These are phyloP conservation scores for Fusarium albidum DNA, from an alignment of 2,329 filamentous ascomycete species.

Conservation along the genomic window DNA sequence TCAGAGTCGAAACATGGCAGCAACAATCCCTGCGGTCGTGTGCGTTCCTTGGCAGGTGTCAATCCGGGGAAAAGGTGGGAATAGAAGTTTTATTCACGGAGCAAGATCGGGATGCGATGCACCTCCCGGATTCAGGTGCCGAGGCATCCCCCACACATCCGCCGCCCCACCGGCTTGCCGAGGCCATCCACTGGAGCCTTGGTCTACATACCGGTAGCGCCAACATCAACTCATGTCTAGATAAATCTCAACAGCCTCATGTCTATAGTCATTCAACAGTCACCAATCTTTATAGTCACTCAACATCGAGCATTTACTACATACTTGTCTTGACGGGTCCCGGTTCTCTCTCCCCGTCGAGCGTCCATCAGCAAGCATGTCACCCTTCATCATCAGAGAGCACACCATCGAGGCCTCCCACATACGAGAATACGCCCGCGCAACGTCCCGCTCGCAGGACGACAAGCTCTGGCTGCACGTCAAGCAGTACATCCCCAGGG, in stretches of 20 bases:
- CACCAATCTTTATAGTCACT: no score
- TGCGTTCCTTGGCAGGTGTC: background rate
- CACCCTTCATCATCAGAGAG: slow-evolving; percentile 71
- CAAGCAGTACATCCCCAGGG: slow-evolving; percentile 86
- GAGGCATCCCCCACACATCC: slow-evolving; percentile 32
- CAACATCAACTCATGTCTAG: no score
- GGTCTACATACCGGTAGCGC: no score
- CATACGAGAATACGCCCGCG: slow-evolving; percentile 81
- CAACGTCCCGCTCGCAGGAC: slow-evolving; percentile 76
- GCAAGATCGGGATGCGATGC: slow-evolving; percentile 14
- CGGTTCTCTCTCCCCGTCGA: no score
- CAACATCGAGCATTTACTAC: no score
- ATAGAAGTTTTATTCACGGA: background rate
- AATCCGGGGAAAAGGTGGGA: background rate
- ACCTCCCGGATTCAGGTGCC: slow-evolving; percentile 33
- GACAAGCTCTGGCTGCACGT: slow-evolving; percentile 77
- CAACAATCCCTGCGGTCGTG: background rate
- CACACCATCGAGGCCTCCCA: slow-evolving; percentile 79
- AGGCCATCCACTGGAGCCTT: no score
- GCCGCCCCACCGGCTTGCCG: slow-evolving; percentile 25
- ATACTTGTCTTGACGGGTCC: no score
- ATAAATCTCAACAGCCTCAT: no score
- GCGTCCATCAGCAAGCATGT: slow-evolving; percentile 22
- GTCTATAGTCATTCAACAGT: no score
- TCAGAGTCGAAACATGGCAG: background rate